These are phyloP conservation scores for Cucurbita pepo DNA, from an alignment of 306 rosid species.

Conservation along the genomic window DNA sequence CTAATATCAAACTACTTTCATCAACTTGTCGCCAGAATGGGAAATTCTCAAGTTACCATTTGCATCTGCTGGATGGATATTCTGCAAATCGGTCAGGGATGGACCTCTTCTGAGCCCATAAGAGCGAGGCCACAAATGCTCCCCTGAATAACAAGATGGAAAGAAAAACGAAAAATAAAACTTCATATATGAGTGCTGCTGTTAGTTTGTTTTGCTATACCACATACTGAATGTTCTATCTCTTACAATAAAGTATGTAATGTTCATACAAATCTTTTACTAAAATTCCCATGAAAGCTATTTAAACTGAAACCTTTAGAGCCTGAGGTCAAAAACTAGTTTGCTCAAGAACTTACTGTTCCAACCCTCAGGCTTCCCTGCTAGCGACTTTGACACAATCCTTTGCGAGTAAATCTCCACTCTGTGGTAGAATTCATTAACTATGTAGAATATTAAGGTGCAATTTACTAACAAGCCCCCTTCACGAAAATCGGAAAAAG, in stretches of 20 bases:
- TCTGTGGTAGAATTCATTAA: conserved; percentile 18
- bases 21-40: background rate
- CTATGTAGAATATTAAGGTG: background rate
- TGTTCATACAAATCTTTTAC: background rate
- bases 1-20: background rate
- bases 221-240: background rate
- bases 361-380: conserved; percentile 64
- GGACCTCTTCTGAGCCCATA: conserved; percentile 44
- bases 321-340: background rate
- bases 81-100: conserved; percentile 54
- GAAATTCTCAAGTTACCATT: conserved; percentile 32
- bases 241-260: background rate
- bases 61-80: conserved; percentile 57
- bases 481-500: background rate
- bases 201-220: background rate
- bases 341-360: conserved; percentile 41
- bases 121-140: conserved; percentile 73
- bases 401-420: conserved; percentile 54
- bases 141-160: conserved; percentile 24
- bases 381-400: conserved; percentile 41
- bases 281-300: background rate
- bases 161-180: background rate
- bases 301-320: background rate
- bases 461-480: background rate
- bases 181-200: background rate